Conservation (phyloP, 1,139 yeast genomes). For the Kodamaea derodonti region DNA sequence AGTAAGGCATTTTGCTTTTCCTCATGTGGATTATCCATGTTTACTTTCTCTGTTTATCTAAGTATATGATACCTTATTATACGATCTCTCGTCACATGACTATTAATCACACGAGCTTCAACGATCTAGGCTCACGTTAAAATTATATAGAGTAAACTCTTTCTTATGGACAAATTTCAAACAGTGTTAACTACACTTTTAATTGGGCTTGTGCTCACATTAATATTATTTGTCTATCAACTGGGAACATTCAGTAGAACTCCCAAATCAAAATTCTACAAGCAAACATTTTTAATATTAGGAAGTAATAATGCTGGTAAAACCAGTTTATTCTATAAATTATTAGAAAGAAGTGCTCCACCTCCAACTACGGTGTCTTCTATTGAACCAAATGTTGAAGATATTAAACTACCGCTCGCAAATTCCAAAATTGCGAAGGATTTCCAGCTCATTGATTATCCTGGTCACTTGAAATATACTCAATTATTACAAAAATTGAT, state of each 20-base stretch:
- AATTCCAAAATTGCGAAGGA: constrained; percentile 27
- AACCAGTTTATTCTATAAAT: constrained; percentile 53
- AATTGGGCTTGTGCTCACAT: constrained; percentile 16
- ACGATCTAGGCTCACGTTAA: no score
- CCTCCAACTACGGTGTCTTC: constrained; percentile 38
- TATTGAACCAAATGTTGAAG: constrained; percentile 35
- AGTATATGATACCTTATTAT: no score
- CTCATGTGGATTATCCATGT: constrained; percentile 88
- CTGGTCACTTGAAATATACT: constrained; percentile 78
- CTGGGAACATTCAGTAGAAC: constrained; percentile 13
- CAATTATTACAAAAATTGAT: constrained; percentile 42
- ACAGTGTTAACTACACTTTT: constrained; percentile 14
- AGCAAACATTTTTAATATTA: constrained; percentile 62
- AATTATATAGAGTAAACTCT: no score
- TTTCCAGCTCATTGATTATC: constrained; percentile 67
- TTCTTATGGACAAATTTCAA: constrained; percentile 19
- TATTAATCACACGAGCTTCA: no score
- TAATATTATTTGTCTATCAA: constrained; percentile 14
- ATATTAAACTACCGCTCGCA: constrained; percentile 33
- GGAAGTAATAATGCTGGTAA: constrained; percentile 79
- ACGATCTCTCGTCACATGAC: no score
- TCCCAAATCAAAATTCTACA: constrained; percentile 16
- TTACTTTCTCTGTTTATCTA: no score
- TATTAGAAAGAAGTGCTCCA: constrained; percentile 15
- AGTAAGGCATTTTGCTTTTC: constrained; percentile 77